Percentiles rank a stretch among this genome's conserved stretches.
These are phyloP conservation scores for Litsea cubeba DNA, from an alignment of 164 flowering plant species.

Conservation along the genomic window DNA sequence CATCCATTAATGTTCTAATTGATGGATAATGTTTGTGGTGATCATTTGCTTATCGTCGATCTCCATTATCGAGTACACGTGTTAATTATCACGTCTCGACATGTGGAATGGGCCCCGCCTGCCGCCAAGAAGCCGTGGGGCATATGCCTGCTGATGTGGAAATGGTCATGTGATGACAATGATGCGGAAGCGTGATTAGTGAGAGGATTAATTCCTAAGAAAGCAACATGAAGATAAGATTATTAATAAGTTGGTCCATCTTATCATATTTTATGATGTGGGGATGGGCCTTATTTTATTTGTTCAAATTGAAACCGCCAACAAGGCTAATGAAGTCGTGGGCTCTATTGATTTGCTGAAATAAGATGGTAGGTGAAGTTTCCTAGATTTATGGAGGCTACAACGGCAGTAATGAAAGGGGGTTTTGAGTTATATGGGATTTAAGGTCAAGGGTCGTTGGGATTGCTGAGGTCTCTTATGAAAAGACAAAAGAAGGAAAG, in stretches of 20 bases:
- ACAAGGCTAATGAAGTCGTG: neutral
- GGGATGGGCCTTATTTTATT: neutral
- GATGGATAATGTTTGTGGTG: neutral
- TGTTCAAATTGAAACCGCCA: too few species aligned
- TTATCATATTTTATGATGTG: neutral
- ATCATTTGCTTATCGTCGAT: neutral
- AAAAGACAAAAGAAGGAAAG: neutral
- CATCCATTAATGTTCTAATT: neutral
- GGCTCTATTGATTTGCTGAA: neutral
- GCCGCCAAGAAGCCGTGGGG: too few species aligned
- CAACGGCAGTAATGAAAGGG: neutral
- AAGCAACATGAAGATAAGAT: too few species aligned
- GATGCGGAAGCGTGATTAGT: too few species aligned
- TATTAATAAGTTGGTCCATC: too few species aligned
- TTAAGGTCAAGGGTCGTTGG: neutral
- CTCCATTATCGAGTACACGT: neutral
- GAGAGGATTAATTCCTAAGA: too few species aligned
- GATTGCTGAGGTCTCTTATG: neutral
- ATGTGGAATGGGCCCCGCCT: too few species aligned
- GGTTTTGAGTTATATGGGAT: neutral
- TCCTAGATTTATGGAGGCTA: slow-evolving; percentile 1
- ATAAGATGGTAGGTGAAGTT: neutral
- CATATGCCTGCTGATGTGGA: too few species aligned
- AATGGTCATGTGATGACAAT: too few species aligned
- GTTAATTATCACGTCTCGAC: neutral